These are phyloP conservation scores for Dactylellina sp. DNA, from an alignment of 2,329 filamentous ascomycete genomes.

Conservation along the genomic window DNA sequence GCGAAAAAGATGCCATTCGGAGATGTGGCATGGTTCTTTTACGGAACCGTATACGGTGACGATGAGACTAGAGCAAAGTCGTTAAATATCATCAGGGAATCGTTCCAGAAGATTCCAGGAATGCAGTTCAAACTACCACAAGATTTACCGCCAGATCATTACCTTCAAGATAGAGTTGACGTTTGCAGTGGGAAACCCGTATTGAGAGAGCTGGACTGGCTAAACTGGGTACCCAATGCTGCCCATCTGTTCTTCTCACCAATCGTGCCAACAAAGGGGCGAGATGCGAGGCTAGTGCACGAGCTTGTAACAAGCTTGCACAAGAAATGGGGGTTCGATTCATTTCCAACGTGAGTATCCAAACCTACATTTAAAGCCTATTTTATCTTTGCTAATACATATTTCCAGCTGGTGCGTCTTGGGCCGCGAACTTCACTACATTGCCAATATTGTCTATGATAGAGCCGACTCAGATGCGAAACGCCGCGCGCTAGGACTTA, in stretches of 20 bases:
- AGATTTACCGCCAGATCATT: constrained; percentile 64
- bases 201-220: constrained; percentile 63
- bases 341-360: constrained; percentile 65
- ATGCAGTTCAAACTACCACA: constrained; percentile 65
- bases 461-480: constrained; percentile 64
- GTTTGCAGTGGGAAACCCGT: constrained; percentile 63
- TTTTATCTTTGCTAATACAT: neutral
- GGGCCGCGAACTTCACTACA: constrained; percentile 70
- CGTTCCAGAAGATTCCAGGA: constrained; percentile 65
- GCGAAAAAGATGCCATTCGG: constrained; percentile 46
- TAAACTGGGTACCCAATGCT: constrained; percentile 69
- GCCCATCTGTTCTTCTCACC: constrained; percentile 69
- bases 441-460: constrained; percentile 70
- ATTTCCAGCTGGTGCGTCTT: constrained; percentile 65
- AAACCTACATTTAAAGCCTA: neutral
- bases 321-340: constrained; percentile 67
- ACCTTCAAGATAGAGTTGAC: constrained; percentile 63
- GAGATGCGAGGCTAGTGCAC: constrained; percentile 67
- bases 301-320: constrained; percentile 64
- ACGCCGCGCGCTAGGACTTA: constrained; percentile 63
- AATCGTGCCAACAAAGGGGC: constrained; percentile 67
- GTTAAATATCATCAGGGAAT: constrained; percentile 65
- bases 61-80: constrained; percentile 41
- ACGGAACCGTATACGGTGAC: constrained; percentile 62
- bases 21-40: constrained; percentile 60